Conservation (phyloP, 2,329 filamentous ascomycete species). For the Chaetomium sp. region DNA sequence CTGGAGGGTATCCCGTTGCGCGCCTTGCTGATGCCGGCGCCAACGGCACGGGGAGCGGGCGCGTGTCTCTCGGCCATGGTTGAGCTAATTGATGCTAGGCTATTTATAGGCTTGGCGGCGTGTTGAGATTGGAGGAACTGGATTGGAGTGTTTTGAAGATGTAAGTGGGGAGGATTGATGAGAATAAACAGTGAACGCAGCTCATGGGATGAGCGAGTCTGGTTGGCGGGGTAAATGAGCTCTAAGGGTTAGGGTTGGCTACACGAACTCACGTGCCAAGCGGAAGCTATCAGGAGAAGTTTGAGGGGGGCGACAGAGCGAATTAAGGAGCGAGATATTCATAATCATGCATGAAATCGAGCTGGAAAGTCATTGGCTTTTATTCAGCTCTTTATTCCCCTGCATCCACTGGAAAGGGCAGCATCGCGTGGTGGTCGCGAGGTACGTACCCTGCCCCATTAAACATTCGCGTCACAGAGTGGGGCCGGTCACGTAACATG, state of each 20-base stretch:
- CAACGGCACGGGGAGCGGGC: slow-evolving; percentile 8
- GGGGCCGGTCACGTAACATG: slow-evolving; percentile 27
- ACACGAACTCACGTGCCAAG: too few species aligned
- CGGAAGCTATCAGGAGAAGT: too few species aligned
- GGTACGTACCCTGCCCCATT: slow-evolving; percentile 13
- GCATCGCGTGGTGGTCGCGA: not conserved
- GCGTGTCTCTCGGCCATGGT: slow-evolving; percentile 23
- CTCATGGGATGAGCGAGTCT: not conserved
- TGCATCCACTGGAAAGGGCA: too few species aligned
- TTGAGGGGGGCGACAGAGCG: too few species aligned
- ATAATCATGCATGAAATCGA: too few species aligned
- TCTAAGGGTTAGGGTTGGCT: slow-evolving; percentile 1
- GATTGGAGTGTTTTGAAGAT: not conserved
- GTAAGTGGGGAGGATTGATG: not conserved
- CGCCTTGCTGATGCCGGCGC: slow-evolving; percentile 11
- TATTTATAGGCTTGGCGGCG: not conserved
- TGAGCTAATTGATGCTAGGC: not conserved
- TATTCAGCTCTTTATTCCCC: too few species aligned
- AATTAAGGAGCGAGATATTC: too few species aligned
- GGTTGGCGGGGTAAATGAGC: slow-evolving; percentile 1
- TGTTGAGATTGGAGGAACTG: not conserved
- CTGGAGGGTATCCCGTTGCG: slow-evolving; percentile 10
- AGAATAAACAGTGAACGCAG: not conserved
- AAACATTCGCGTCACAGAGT: slow-evolving; percentile 21
- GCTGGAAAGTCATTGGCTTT: too few species aligned